Conservation (phyloP, 768 basidiomycete species). For the Omphalotus guepiniiformis region DNA sequence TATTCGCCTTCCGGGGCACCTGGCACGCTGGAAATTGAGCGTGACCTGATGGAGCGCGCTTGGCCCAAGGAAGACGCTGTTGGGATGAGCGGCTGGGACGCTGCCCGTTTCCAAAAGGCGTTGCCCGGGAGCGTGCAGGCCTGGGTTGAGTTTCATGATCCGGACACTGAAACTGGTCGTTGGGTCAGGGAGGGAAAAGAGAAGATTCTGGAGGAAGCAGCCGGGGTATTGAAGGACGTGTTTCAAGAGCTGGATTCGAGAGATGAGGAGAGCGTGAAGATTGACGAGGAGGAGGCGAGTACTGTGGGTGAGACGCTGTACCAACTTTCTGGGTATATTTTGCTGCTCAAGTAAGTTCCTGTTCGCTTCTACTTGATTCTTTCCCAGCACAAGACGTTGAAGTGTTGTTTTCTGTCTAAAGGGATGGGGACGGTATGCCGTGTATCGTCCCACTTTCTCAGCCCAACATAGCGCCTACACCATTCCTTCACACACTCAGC, state of each 20-base stretch:
- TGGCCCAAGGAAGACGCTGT: slow-evolving; percentile 64
- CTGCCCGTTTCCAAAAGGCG: slow-evolving; percentile 50
- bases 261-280: slow-evolving; percentile 44
- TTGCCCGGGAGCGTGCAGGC: slow-evolving; percentile 51
- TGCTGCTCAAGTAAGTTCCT: slow-evolving; percentile 51
- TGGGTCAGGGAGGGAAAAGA: slow-evolving; percentile 33
- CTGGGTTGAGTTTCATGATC: slow-evolving; percentile 46
- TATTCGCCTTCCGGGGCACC: slow-evolving; percentile 61
- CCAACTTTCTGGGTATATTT: slow-evolving; percentile 55
- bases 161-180: slow-evolving; percentile 16
- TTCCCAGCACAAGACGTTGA: too few species aligned
- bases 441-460: slow-evolving; percentile 50
- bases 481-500: slow-evolving; percentile 54
- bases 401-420: slow-evolving; percentile 23
- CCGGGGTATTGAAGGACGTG: slow-evolving; percentile 66
- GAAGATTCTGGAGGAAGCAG: slow-evolving; percentile 63
- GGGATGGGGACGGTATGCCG: slow-evolving; percentile 41
- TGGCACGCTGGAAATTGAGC: slow-evolving; percentile 54
- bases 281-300: slow-evolving; percentile 67
- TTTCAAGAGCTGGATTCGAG: slow-evolving; percentile 68
- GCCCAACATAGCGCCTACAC: slow-evolving; percentile 52
- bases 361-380: slow-evolving; percentile 2
- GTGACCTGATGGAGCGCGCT: slow-evolving; percentile 64
- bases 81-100: slow-evolving; percentile 56
- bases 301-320: slow-evolving; percentile 60